These are phyloP conservation scores for Aspergillus mulundensis DNA, from an alignment of 495 filamentous ascomycete species.

Conservation along the genomic window DNA sequence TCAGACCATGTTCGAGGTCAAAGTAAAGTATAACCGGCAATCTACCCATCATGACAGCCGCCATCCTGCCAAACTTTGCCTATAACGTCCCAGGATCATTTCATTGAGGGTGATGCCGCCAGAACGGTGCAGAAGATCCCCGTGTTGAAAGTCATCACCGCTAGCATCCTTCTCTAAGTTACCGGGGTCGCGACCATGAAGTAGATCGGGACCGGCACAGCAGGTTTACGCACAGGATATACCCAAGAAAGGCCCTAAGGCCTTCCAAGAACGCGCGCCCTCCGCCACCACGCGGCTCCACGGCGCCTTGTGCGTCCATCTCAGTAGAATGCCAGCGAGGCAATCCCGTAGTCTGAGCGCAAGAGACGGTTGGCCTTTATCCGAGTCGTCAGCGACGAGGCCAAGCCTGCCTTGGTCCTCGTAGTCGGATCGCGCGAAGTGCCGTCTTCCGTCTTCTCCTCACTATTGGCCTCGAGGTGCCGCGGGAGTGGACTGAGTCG, in stretches of 20 bases:
- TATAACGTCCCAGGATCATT: constrained; percentile 11
- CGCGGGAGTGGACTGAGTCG: constrained; percentile 16
- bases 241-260: not conserved
- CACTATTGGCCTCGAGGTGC: constrained; percentile 5
- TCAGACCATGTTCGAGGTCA: too few relatives aligned
- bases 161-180: constrained; percentile 18
- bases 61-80: constrained; percentile 13
- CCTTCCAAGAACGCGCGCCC: constrained; percentile 10
- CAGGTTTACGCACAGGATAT: too few relatives aligned
- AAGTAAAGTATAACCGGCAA: too few relatives aligned
- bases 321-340: not conserved
- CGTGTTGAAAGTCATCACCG: constrained; percentile 22
- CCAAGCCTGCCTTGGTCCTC: not conserved
- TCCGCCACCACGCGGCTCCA: constrained; percentile 14
- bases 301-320: constrained; percentile 10
- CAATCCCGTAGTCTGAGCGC: too few relatives aligned
- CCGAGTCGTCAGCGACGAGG: not conserved
- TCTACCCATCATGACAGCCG: constrained; percentile 9
- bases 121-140: constrained; percentile 17
- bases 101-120: not conserved
- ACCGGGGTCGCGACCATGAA: constrained; percentile 12
- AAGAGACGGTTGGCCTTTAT: too few relatives aligned
- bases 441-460: not conserved
- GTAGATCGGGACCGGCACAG: too few relatives aligned
- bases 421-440: not conserved